These are phyloP conservation scores for Zygotorulaspora sp. DNA, from an alignment of 805 yeast genomes.

Conservation along the genomic window DNA sequence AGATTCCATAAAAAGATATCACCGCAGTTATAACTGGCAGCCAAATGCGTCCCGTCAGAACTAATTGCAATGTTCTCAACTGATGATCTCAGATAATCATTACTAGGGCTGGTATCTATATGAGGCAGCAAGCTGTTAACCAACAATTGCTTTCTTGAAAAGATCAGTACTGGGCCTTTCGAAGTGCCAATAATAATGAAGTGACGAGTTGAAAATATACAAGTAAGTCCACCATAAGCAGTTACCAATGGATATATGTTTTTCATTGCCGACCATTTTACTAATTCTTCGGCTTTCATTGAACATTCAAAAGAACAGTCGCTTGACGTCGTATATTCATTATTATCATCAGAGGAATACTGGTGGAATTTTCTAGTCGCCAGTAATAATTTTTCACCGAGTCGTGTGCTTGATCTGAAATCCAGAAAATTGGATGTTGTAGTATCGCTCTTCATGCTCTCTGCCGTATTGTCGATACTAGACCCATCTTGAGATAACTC, in stretches of 20 bases:
- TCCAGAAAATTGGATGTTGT: slow-evolving; percentile 12
- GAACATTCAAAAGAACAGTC: slow-evolving; percentile 8
- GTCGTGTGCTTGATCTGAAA: slow-evolving; percentile 10
- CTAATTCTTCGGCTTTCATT: slow-evolving; percentile 4
- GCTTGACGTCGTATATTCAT: background rate
- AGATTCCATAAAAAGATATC: slow-evolving; percentile 66
- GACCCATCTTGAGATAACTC: slow-evolving; percentile 7
- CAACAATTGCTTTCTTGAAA: slow-evolving; percentile 62
- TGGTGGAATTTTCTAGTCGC: background rate
- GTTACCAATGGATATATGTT: slow-evolving; percentile 26
- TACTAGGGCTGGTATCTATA: slow-evolving; percentile 1
- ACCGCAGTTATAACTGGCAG: slow-evolving; percentile 67
- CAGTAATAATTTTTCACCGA: slow-evolving; percentile 7
- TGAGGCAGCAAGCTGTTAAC: slow-evolving; percentile 36
- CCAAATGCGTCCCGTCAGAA: slow-evolving; percentile 62
- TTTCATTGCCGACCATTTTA: slow-evolving; percentile 21
- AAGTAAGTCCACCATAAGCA: slow-evolving; percentile 50
- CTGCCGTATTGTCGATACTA: slow-evolving; percentile 7
- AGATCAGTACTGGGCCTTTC: slow-evolving; percentile 59
- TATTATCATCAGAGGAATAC: background rate
- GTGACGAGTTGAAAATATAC: slow-evolving; percentile 41
- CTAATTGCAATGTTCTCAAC: slow-evolving; percentile 58
- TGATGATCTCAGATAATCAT: slow-evolving; percentile 36
- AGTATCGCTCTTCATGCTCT: slow-evolving; percentile 5
- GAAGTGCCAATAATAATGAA: slow-evolving; percentile 63